phyloP scores from a whole-genome alignment of 2,329 filamentous ascomycete genomes.

The Orbilia quercus region DNA sequence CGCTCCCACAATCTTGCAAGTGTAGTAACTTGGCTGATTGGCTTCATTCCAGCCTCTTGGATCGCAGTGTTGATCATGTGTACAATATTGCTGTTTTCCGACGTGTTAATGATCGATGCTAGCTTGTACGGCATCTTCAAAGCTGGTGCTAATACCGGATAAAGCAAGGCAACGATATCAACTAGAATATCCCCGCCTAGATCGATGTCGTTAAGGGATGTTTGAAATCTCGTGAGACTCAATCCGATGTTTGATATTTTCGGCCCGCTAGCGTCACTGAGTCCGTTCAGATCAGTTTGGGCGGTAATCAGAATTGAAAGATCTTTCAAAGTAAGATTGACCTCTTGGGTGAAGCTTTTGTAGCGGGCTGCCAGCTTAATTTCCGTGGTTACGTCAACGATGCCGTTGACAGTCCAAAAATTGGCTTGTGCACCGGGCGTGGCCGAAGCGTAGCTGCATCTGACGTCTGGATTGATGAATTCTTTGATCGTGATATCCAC shows the following conservation, averaged over 20 bases:
- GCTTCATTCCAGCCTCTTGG: conserved; percentile 3
- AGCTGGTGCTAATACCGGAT: conserved; percentile 33
- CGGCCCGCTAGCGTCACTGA: conserved; percentile 7
- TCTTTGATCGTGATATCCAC: conserved; percentile 48
- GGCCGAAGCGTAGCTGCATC: conserved; percentile 42
- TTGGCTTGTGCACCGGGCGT: neutral
- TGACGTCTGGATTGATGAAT: conserved; percentile 20
- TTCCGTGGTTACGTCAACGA: conserved; percentile 37
- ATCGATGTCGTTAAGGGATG: conserved; percentile 22
- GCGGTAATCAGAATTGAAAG: conserved; percentile 29
- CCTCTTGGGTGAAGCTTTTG: conserved; percentile 40
- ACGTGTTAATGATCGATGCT: conserved; percentile 38
- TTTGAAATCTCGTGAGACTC: conserved; percentile 35
- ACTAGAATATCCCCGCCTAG: conserved; percentile 47
- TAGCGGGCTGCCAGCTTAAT: conserved; percentile 27
- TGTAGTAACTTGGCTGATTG: neutral
- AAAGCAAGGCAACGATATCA: conserved; percentile 39
- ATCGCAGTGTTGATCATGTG: conserved; percentile 12
- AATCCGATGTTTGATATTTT: conserved; percentile 23
- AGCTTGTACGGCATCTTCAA: conserved; percentile 45
- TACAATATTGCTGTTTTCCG: conserved; percentile 41
- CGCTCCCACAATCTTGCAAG: neutral
- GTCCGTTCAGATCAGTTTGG: conserved; percentile 20
- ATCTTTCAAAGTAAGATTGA: conserved; percentile 13
- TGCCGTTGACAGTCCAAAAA: conserved; percentile 27